Percentiles rank a stretch among this genome's conserved stretches.
Conservation (phyloP, 768 basidiomycete species). For the Coprinellus micaceus region DNA sequence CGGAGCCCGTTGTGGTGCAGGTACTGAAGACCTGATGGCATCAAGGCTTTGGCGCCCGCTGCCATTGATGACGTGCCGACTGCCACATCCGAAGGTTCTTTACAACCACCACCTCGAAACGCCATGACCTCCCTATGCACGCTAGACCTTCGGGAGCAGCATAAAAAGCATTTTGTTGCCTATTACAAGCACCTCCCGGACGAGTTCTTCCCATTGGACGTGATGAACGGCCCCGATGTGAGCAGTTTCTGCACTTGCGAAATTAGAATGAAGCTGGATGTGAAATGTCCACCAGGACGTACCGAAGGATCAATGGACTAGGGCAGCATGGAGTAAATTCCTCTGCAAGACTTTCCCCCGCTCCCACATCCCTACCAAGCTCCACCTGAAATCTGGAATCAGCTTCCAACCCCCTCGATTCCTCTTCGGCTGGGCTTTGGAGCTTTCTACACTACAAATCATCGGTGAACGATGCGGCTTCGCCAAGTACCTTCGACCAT, state of each 20-base stretch:
- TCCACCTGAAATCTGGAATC: not conserved
- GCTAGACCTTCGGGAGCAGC: no score
- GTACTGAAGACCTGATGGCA: no score
- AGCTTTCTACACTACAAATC: not conserved
- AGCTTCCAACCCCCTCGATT: not conserved
- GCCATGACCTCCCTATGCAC: no score
- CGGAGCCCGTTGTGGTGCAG: no score
- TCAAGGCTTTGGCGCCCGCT: no score
- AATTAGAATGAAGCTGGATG: not conserved
- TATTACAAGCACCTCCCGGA: not conserved
- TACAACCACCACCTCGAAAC: no score
- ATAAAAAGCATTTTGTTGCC: no score
- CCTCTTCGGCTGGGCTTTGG: not conserved
- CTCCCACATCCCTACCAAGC: not conserved
- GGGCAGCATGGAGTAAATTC: not conserved
- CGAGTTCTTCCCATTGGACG: not conserved
- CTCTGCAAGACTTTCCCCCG: not conserved
- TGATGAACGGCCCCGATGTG: not conserved
- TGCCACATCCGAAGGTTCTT: no score
- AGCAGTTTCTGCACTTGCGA: not conserved
- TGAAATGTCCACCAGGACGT: not conserved
- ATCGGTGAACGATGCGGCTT: not conserved
- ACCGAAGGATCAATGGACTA: not conserved
- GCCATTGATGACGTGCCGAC: no score
- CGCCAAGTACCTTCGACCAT: not conserved